These are phyloP conservation scores for Wallemia mellicola DNA, from an alignment of 1,284 basidiomycete species.

Conservation along the genomic window DNA sequence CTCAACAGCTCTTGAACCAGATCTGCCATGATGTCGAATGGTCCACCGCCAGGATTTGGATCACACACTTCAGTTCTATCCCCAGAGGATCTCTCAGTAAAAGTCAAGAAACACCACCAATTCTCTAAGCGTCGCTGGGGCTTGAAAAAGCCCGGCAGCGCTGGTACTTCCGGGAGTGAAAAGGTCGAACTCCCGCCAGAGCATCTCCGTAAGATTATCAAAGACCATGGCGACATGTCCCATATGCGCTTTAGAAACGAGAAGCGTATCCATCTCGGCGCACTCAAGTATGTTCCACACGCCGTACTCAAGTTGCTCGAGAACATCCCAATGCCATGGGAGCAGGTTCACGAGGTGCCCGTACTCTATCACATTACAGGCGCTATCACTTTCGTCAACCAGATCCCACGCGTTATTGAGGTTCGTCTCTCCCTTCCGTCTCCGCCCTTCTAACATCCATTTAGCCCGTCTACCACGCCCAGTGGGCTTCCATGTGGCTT, in stretches of 20 bases:
- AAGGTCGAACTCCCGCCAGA: slow-evolving; percentile 26
- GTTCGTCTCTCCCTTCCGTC: slow-evolving; percentile 5
- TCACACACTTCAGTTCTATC: not conserved
- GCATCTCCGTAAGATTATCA: slow-evolving; percentile 89
- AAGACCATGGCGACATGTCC: slow-evolving; percentile 92
- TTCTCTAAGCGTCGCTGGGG: slow-evolving; percentile 1
- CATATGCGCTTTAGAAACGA: slow-evolving; percentile 30
- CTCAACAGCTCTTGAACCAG: not conserved
- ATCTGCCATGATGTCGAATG: not conserved
- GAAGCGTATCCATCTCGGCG: slow-evolving; percentile 70
- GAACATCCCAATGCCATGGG: slow-evolving; percentile 98
- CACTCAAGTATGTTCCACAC: slow-evolving; percentile 95
- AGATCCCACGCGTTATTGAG: slow-evolving; percentile 83
- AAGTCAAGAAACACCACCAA: not conserved
- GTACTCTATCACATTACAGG: slow-evolving; percentile 97
- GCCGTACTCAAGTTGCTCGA: slow-evolving; percentile 97
- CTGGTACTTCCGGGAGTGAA: not conserved
- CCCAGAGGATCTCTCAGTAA: not conserved
- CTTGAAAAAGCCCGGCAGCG: not conserved
- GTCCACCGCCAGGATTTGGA: not conserved
- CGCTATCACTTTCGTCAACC: slow-evolving; percentile 97
- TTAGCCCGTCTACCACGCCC: slow-evolving; percentile 28
- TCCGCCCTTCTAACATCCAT: not conserved
- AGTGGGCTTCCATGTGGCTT: slow-evolving; percentile 99
- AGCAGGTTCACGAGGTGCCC: slow-evolving; percentile 91